Percentiles rank a stretch among this genome's conserved stretches.
Conservation (phyloP, 805 yeast genomes). For the Candida ascalaphidarum region DNA sequence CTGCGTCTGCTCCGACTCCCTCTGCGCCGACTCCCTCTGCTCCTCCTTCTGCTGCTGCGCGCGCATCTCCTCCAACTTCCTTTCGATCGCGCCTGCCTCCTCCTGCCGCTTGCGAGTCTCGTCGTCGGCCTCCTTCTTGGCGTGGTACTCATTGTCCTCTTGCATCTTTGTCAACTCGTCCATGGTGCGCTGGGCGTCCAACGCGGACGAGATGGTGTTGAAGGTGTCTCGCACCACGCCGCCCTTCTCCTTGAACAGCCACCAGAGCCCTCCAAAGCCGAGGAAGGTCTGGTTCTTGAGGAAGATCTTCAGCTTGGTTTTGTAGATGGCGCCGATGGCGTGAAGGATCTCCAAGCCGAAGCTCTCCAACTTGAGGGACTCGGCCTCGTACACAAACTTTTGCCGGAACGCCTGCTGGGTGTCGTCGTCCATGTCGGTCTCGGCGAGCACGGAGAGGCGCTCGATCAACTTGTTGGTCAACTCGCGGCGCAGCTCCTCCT, state of each 20-base stretch:
- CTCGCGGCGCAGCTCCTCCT: conserved; percentile 55
- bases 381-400: conserved; percentile 75
- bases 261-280: conserved; percentile 63
- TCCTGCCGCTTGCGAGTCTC: conserved; percentile 7
- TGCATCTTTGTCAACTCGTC: conserved; percentile 64
- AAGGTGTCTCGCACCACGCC: conserved; percentile 66
- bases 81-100: conserved; percentile 8
- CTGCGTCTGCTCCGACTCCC: conserved; percentile 5
- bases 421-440: conserved; percentile 36
- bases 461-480: conserved; percentile 49
- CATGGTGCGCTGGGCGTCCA: conserved; percentile 75
- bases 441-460: conserved; percentile 34
- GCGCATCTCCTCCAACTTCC: conserved; percentile 10
- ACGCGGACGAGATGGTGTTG: conserved; percentile 61
- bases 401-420: conserved; percentile 43
- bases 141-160: conserved; percentile 41
- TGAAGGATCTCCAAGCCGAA: conserved; percentile 80
- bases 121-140: conserved; percentile 22
- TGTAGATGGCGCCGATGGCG: conserved; percentile 62
- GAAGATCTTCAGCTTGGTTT: conserved; percentile 55
- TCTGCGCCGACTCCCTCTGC: conserved; percentile 11
- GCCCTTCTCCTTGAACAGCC: conserved; percentile 65
- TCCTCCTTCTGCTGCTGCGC: conserved; percentile 11
- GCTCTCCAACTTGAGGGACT: conserved; percentile 70
- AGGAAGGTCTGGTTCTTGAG: conserved; percentile 55